These are phyloP conservation scores for Botrytis cinerea DNA, from an alignment of 2,329 filamentous ascomycete species.

Conservation along the genomic window DNA sequence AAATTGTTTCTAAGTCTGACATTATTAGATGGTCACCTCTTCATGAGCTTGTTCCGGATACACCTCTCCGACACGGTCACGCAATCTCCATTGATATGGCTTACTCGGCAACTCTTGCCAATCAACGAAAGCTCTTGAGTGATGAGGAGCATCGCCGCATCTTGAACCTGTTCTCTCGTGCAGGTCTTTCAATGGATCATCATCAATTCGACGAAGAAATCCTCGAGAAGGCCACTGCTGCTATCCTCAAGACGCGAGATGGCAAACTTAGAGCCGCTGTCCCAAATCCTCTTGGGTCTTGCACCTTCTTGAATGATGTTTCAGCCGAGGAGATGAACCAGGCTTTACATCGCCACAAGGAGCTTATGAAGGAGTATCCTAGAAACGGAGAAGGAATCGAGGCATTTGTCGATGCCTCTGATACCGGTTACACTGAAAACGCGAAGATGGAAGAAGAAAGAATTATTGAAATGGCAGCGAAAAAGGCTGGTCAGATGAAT, in stretches of 20 bases:
- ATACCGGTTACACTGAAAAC: constrained; percentile 58
- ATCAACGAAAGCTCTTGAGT: constrained; percentile 60
- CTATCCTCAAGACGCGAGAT: constrained; percentile 71
- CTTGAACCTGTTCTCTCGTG: constrained; percentile 67
- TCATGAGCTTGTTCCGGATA: constrained; percentile 68
- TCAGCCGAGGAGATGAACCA: constrained; percentile 60
- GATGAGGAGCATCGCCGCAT: constrained; percentile 62
- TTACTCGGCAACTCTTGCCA: constrained; percentile 69
- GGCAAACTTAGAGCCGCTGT: constrained; percentile 68
- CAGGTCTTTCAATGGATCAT: constrained; percentile 72
- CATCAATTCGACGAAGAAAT: constrained; percentile 65
- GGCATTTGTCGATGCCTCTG: constrained; percentile 67
- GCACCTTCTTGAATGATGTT: constrained; percentile 69
- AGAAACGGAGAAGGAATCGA: constrained; percentile 66
- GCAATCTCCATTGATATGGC: constrained; percentile 78
- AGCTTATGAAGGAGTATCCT: constrained; percentile 61
- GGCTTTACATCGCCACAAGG: constrained; percentile 64
- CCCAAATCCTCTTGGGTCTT: constrained; percentile 65
- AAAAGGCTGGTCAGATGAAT: constrained; percentile 34
- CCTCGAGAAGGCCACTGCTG: constrained; percentile 64
- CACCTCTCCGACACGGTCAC: constrained; percentile 70
- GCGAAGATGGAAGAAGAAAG: constrained; percentile 36
- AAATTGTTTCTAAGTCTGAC: neutral
- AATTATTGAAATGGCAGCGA: constrained; percentile 31
- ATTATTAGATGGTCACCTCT: constrained; percentile 59